A percentile compares a stretch with the other conserved stretches of the same genome.
These are phyloP conservation scores for Albugo candida DNA, from an alignment of 352 stramenopile species.

Conservation along the genomic window DNA sequence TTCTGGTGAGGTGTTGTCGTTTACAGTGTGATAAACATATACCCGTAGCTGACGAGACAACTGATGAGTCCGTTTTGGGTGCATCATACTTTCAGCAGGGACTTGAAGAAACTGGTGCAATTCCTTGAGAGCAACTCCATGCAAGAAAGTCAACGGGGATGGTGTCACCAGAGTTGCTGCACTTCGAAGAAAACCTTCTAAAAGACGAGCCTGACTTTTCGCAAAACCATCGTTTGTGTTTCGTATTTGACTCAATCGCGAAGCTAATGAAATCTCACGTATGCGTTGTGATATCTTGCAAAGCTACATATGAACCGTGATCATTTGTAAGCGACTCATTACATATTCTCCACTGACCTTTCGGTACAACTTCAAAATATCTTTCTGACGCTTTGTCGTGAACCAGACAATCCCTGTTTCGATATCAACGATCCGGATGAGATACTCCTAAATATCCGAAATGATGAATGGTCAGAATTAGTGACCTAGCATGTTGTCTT, in stretches of 20 bases:
- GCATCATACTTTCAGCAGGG: conserved; percentile 38
- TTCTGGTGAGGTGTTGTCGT: conserved; percentile 52
- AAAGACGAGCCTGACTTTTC: conserved; percentile 37
- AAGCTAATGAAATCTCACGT: conserved; percentile 48
- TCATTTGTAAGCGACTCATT: background rate
- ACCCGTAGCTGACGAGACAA: conserved; percentile 53
- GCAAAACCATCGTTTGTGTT: conserved; percentile 40
- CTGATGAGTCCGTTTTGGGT: conserved; percentile 62
- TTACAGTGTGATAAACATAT: conserved; percentile 64
- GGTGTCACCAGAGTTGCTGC: conserved; percentile 51
- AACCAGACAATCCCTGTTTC: conserved; percentile 76
- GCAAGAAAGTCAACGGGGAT: conserved; percentile 48
- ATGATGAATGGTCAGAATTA: background rate
- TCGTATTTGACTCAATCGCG: conserved; percentile 28
- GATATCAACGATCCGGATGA: conserved; percentile 67
- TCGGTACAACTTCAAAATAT: conserved; percentile 65
- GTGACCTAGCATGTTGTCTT: background rate
- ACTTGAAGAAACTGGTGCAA: conserved; percentile 68
- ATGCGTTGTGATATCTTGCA: conserved; percentile 45
- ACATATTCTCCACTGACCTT: conserved; percentile 22
- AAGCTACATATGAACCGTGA: conserved; percentile 14
- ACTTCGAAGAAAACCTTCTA: conserved; percentile 61
- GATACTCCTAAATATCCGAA: conserved; percentile 35
- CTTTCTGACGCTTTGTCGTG: conserved; percentile 58
- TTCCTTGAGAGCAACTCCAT: conserved; percentile 54